Evolutionary conservation across 148 eudicot genomes (phyloP), one percentile per base, ranked within the genome.

Genomic region (Silene latifolia): DNA sequence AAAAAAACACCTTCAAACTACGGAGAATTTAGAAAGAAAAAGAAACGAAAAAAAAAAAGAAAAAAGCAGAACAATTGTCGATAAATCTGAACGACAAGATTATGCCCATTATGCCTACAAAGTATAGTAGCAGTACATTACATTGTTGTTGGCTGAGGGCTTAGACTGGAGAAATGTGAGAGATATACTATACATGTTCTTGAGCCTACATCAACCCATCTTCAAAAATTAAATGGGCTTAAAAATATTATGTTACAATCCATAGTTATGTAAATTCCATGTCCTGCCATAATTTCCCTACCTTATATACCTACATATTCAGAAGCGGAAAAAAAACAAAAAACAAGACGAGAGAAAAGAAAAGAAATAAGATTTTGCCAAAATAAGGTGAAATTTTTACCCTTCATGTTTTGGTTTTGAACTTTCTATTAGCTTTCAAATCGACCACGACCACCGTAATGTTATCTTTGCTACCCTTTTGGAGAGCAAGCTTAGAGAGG

Each of bases 371-470:
- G 64, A 80, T 71, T 76, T 71, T 76, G 76, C 69, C 76, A 67
- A 76, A 76, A 65, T 67, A 27, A 67, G 80, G 78, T 39, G 44
- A 72, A 65, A 71, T 65, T 60, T 63, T 27, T 74, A 74, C 64
- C 76, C 57, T 76, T 85, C 80, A 81, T 10, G 76, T 77, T 78
- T 76, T 87, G 69, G 71, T 82, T 80, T 82, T 85, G 21, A 83
- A 58, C 59, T 82, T 87, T 80, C 87, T 88, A 74, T 83, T 77
- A 71, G 90, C 78, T 84, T 87, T 87, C 79, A 87, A 76, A 81
- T 87, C 90, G 63, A 88, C 84, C 73, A 88, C 90, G 44, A 88
- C 72, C 69, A 88, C 90, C 51, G 81, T 80, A 65, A 88, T 86
- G 81, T 85, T 88, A 73, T 88, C 90, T 72, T 71, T 82, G 87